These are phyloP conservation scores for Aspergillus fischeri DNA, from an alignment of 2,329 filamentous ascomycete genomes.

Conservation along the genomic window DNA sequence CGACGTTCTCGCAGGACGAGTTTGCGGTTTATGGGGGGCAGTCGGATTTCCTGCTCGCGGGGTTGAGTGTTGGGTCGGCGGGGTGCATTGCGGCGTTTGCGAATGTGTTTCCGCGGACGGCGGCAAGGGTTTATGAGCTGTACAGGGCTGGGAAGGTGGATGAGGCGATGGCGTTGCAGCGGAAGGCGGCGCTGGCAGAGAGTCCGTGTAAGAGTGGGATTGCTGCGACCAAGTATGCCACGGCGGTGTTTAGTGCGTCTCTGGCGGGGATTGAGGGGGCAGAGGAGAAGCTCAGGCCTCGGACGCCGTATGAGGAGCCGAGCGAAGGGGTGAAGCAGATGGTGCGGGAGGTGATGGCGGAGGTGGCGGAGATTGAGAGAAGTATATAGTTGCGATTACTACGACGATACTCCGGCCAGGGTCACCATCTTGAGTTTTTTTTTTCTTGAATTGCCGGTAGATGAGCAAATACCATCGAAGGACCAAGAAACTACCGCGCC, in stretches of 20 bases:
- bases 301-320: conserved; percentile 57
- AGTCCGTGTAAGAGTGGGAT: conserved; percentile 63
- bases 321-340: conserved; percentile 42
- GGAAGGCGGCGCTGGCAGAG: conserved; percentile 61
- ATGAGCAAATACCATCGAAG: background rate
- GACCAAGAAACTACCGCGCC: background rate
- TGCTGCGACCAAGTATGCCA: conserved; percentile 65
- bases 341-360: conserved; percentile 38
- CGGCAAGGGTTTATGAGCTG: conserved; percentile 58
- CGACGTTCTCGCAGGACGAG: conserved; percentile 48
- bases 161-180: conserved; percentile 59
- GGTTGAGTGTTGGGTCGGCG: conserved; percentile 49
- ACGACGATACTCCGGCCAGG: background rate
- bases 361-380: conserved; percentile 40
- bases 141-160: conserved; percentile 54
- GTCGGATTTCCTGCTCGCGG: conserved; percentile 63
- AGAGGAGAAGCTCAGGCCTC: conserved; percentile 54
- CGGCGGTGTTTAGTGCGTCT: conserved; percentile 56
- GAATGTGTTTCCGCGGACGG: conserved; percentile 54
- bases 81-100: conserved; percentile 57
- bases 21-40: conserved; percentile 71
- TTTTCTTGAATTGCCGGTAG: background rate
- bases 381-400: background rate
- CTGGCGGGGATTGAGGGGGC: conserved; percentile 58
- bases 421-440: background rate